Percentiles rank a stretch among this genome's conserved stretches.
Conservation (phyloP, 2,329 filamentous ascomycete genomes). For the Chaetothyriales sp. region DNA sequence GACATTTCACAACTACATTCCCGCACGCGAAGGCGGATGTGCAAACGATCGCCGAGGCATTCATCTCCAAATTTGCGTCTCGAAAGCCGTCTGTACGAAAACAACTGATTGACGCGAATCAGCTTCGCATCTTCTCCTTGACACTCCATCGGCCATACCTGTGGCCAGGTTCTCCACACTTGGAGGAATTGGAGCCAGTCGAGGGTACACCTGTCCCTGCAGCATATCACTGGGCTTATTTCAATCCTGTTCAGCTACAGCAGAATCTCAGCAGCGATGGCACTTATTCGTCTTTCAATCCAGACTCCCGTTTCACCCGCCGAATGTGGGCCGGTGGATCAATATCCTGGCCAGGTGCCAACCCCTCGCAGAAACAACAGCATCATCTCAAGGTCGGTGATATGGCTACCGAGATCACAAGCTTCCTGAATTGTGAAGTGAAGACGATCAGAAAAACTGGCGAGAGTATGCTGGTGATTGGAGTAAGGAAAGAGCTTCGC, state of each 20-base stretch:
- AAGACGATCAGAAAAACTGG: conserved; percentile 41
- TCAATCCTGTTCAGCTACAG: conserved; percentile 43
- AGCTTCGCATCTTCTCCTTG: conserved; percentile 46
- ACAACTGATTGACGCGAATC: conserved; percentile 46
- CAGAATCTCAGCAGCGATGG: conserved; percentile 43
- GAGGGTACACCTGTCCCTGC: conserved; percentile 39
- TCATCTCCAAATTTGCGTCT: conserved; percentile 29
- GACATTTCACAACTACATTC: not conserved
- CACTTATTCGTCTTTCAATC: conserved; percentile 46
- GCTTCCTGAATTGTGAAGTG: conserved; percentile 36
- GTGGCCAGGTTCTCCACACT: conserved; percentile 22
- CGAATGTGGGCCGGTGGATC: conserved; percentile 54
- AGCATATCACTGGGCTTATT: conserved; percentile 49
- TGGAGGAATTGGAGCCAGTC: conserved; percentile 23
- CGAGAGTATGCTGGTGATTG: conserved; percentile 49
- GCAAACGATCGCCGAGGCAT: conserved; percentile 17
- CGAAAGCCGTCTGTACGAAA: conserved; percentile 28
- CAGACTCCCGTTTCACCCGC: conserved; percentile 43
- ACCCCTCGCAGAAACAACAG: conserved; percentile 11
- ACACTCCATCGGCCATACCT: conserved; percentile 39
- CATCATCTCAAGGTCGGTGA: conserved; percentile 40
- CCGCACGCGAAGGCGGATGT: conserved; percentile 3
- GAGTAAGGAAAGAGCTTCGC: conserved; percentile 46
- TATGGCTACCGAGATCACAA: conserved; percentile 41
- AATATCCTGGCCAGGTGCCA: conserved; percentile 35